These are phyloP conservation scores for Aquanectria penicillioides DNA, from an alignment of 2,329 filamentous ascomycete genomes.

Conservation along the genomic window DNA sequence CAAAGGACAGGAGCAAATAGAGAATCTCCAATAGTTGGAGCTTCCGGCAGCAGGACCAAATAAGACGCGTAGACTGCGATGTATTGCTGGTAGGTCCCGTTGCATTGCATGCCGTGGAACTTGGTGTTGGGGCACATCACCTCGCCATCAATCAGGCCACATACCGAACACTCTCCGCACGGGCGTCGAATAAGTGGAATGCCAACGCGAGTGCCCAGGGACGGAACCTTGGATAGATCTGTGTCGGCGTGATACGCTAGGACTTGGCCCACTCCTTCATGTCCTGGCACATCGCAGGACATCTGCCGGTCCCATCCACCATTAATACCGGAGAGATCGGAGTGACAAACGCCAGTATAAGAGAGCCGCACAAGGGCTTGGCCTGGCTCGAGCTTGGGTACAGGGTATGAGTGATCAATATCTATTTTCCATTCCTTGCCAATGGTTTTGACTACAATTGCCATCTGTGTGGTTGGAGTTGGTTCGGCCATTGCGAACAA, in stretches of 20 bases:
- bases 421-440: not conserved
- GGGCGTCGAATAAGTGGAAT: not conserved
- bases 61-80: not conserved
- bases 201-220: not conserved
- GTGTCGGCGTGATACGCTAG: not conserved
- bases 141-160: not conserved
- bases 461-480: not conserved
- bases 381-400: not conserved
- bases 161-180: not conserved
- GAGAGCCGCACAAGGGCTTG: constrained; percentile 5
- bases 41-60: not conserved
- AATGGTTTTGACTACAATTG: not conserved
- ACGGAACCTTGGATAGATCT: not conserved
- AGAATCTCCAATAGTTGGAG: not conserved
- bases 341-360: constrained; percentile 5
- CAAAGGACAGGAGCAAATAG: constrained; percentile 1
- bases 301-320: constrained; percentile 6
- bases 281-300: not conserved
- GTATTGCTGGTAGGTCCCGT: constrained; percentile 5
- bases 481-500: no score
- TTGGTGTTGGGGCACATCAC: not conserved
- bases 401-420: not conserved
- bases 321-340: constrained; percentile 1
- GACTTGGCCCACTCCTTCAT: constrained; percentile 5
- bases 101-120: not conserved